Evolutionary conservation across 169 alveolate genomes (phyloP).

Genomic region (Pseudocohnilembus persalinus): DNA sequence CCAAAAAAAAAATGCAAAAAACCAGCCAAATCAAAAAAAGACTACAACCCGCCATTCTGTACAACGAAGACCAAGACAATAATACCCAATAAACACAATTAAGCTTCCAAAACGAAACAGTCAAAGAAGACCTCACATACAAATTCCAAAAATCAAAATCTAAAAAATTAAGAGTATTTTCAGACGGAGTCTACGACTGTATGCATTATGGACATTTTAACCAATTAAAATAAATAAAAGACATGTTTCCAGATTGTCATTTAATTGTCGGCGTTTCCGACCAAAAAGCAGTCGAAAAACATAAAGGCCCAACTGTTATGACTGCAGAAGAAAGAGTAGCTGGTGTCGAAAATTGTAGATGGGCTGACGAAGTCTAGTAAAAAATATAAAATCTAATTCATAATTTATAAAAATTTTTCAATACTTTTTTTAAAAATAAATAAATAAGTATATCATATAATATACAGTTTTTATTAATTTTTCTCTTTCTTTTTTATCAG

Average conservation of each 20-base stretch:
- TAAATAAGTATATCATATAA: too few relatives aligned
- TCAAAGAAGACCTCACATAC: neutral
- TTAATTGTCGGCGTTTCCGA: conserved; percentile 78
- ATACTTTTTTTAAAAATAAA: neutral
- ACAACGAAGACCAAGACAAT: neutral
- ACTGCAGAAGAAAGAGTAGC: neutral
- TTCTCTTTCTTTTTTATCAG: neutral
- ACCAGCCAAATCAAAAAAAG: neutral
- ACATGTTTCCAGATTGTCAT: conserved; percentile 59
- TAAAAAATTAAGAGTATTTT: conserved; percentile 47
- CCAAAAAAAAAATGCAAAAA: neutral
- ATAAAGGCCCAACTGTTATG: conserved; percentile 53
- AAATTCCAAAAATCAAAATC: neutral
- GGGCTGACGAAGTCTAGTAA: conserved; percentile 76
- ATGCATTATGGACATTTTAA: conserved; percentile 79
- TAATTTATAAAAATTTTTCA: too few relatives aligned
- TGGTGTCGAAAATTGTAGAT: conserved; percentile 68
- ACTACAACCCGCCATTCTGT: neutral
- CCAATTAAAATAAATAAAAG: conserved; percentile 69
- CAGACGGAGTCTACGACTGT: conserved; percentile 81
- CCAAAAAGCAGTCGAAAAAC: conserved; percentile 62
- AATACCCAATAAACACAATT: too few relatives aligned
- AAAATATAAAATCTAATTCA: too few relatives aligned
- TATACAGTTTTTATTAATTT: neutral
- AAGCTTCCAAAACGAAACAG: neutral